These are phyloP conservation scores for Barnettozyma botsteinii DNA, from an alignment of 805 yeast species.

Conservation along the genomic window DNA sequence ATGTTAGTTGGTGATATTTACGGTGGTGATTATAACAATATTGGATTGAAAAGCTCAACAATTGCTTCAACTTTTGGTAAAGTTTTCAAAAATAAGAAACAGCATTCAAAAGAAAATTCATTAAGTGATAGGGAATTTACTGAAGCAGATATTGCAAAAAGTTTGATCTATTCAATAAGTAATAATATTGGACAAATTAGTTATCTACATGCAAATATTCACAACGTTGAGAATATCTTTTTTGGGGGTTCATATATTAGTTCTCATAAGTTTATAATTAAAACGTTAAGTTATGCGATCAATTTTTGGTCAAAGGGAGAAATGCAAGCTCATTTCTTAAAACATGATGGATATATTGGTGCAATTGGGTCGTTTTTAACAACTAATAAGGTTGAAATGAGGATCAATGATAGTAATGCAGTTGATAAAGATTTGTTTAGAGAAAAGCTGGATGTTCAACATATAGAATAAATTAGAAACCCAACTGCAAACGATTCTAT, in stretches of 20 bases:
- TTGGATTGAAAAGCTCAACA: constrained; percentile 83
- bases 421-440: neutral
- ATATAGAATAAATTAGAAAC: no score
- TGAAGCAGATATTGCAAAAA: constrained; percentile 73
- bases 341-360: constrained; percentile 95
- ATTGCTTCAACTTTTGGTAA: constrained; percentile 95
- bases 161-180: constrained; percentile 80
- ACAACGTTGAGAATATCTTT: constrained; percentile 76
- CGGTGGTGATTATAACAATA: constrained; percentile 80
- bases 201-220: constrained; percentile 85
- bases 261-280: constrained; percentile 93
- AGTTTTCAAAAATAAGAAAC: constrained; percentile 59
- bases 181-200: constrained; percentile 97
- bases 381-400: constrained; percentile 19
- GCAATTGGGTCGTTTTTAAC: constrained; percentile 89
- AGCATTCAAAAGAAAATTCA: no score
- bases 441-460: constrained; percentile 1
- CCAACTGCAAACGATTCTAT: no score
- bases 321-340: constrained; percentile 86
- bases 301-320: constrained; percentile 92
- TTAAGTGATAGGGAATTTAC: neutral
- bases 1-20: constrained; percentile 95
- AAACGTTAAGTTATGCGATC: constrained; percentile 88
- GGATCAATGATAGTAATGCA: neutral
- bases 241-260: constrained; percentile 96